phyloP scores from a whole-genome alignment of 768 basidiomycete genomes.

The Naematelia aurantialba region DNA sequence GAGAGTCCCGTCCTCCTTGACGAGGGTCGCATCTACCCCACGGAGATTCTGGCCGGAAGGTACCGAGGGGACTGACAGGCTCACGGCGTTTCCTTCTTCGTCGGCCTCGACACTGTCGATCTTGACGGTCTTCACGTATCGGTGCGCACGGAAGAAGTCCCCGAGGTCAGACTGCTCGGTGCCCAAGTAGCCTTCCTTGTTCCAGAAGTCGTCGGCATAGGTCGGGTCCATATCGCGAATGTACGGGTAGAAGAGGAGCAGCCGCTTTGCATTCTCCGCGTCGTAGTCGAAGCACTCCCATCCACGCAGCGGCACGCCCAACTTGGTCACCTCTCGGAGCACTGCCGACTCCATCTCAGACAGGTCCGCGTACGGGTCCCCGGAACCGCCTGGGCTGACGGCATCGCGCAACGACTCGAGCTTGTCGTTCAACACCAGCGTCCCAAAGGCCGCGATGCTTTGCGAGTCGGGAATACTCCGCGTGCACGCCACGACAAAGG shows the following conservation, averaged over 20 bases:
- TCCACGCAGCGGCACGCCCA: neutral
- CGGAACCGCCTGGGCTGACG: neutral
- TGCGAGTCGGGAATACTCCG: too few species aligned
- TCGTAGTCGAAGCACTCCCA: neutral
- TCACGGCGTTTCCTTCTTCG: neutral
- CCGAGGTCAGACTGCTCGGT: constrained; percentile 1
- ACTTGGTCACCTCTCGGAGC: neutral
- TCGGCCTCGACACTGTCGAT: too few species aligned
- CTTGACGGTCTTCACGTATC: too few species aligned
- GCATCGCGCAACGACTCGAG: neutral
- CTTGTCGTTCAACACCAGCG: neutral
- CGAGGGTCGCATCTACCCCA: too few species aligned
- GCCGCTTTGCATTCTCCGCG: neutral
- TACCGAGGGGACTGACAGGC: too few species aligned
- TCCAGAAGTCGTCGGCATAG: constrained; percentile 4
- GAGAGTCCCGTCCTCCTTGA: too few species aligned
- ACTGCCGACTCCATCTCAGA: neutral
- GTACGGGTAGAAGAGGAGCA: neutral
- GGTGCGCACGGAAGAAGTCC: neutral
- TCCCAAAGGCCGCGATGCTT: too few species aligned
- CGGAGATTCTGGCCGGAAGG: too few species aligned
- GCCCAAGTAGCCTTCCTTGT: neutral
- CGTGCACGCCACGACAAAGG: too few species aligned
- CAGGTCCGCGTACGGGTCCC: neutral
- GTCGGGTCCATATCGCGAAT: neutral